Evolutionary conservation across 2,329 filamentous ascomycete genomes (phyloP), one percentile per base, ranked within the genome.

Genomic region (Arachnomyces sp.): DNA sequence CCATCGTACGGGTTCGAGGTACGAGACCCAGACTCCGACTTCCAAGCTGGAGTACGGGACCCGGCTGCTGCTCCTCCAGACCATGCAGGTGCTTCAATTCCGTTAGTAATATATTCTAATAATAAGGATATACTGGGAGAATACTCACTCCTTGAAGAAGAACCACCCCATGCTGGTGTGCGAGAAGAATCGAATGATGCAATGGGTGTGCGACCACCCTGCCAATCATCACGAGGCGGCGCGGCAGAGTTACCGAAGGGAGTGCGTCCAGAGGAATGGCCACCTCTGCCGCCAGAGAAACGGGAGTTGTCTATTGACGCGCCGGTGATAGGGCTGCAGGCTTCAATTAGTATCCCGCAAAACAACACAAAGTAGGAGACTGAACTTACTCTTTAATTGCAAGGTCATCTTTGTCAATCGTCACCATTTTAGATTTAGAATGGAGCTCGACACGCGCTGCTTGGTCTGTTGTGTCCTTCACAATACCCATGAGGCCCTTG

Each of bases 401-500:
- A n/a, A 98, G 68, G 42, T 82, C 77, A 8, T 84, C 81, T 58
- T 93, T 93, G 14, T 80, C 76, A 28, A 96, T 78, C 6, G 82
- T 88, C 46, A 96, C 79, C 12, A 85, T 83, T 71, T 95, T 96
- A 66, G 81, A 86, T 69, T 94, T 94, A 4, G 89, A 89, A 59
- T 96, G 90, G 30, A 98, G 70, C 65, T 98, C 92, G 31, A 98
- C 84, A 47, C 89, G 83, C 20, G 87, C 90, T 54, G 84, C 79
- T 3, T 77, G 77, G 52, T 93, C 89, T 5, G 86, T 94, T 1
- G 90, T 84, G 58, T 96, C 90, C 59, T 94, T 95, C 52, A 98
- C 89, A 49, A 95, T 94, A 52, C 92, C 92, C 31, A 96, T 71
- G 32, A 95, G 73, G 42, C 90, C 90, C 66, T 98, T 98, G 70